phyloP scores from a whole-genome alignment of 2,329 filamentous ascomycete genomes.

The Coccinonectria pachysandricola region DNA sequence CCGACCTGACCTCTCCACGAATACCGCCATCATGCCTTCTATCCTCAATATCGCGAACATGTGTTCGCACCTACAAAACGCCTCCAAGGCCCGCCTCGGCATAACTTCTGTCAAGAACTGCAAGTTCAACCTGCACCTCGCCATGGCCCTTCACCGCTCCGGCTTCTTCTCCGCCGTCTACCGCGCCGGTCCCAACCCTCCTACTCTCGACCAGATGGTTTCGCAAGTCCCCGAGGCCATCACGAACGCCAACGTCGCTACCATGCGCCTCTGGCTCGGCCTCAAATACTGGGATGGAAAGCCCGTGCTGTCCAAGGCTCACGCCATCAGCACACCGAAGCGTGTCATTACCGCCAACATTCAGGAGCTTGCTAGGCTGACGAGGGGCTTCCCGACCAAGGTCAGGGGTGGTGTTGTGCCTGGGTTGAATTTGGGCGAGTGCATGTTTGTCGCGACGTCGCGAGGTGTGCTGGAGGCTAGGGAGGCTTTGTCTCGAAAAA shows the following conservation, averaged over 20 bases:
- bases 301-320: slow-evolving; percentile 62
- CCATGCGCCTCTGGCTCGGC: slow-evolving; percentile 73
- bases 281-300: slow-evolving; percentile 82
- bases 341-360: slow-evolving; percentile 58
- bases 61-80: slow-evolving; percentile 88
- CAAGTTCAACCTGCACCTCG: slow-evolving; percentile 68
- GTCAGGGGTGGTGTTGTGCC: slow-evolving; percentile 56
- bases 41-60: slow-evolving; percentile 67
- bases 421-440: slow-evolving; percentile 72
- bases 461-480: slow-evolving; percentile 69
- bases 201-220: slow-evolving; percentile 34
- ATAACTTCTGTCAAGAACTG: slow-evolving; percentile 74
- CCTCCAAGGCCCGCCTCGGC: slow-evolving; percentile 69
- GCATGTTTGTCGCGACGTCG: slow-evolving; percentile 69
- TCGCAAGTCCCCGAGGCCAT: slow-evolving; percentile 43
- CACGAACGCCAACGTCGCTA: slow-evolving; percentile 61
- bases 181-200: slow-evolving; percentile 51
- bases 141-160: slow-evolving; percentile 67
- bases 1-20: too few species aligned
- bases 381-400: slow-evolving; percentile 53
- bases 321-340: slow-evolving; percentile 62
- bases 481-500: slow-evolving; percentile 69
- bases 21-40: slow-evolving; percentile 29
- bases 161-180: slow-evolving; percentile 76
- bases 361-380: slow-evolving; percentile 50